Conservation (phyloP, 1,284 basidiomycete genomes). For the Athelia sp. region DNA sequence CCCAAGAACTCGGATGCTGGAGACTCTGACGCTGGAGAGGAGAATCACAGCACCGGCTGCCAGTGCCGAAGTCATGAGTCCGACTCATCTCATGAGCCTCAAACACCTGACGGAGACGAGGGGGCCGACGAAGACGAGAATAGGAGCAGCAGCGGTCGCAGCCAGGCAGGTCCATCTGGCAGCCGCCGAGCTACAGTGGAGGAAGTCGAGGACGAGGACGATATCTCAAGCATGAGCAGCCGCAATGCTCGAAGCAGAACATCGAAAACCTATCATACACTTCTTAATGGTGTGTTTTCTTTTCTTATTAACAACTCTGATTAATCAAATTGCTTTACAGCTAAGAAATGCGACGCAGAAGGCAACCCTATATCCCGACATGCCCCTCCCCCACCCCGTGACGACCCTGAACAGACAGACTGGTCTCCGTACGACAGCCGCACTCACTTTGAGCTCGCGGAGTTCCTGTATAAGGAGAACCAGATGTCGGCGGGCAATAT, state of each 20-base stretch:
- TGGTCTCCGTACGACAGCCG: conserved; percentile 12
- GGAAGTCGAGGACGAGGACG: no score
- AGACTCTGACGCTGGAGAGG: background rate
- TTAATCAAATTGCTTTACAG: background rate
- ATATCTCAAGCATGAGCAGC: no score
- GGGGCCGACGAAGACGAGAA: no score
- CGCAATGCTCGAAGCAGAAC: no score
- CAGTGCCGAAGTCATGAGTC: background rate
- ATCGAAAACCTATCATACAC: background rate
- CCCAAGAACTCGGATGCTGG: background rate
- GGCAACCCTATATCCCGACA: conserved; percentile 7
- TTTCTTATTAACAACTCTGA: background rate
- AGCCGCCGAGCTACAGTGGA: no score
- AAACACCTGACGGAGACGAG: no score
- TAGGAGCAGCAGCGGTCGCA: no score
- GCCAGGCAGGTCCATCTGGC: no score
- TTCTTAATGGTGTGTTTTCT: background rate
- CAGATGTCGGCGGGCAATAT: conserved; percentile 12
- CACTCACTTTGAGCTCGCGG: conserved; percentile 14
- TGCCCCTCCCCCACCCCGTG: conserved; percentile 3
- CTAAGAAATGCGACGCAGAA: background rate
- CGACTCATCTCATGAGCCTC: background rate
- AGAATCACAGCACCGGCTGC: background rate
- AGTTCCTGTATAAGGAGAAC: conserved; percentile 13
- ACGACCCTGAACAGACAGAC: conserved; percentile 8